Conservation (phyloP, 805 yeast genomes). For the Kodamaea leandrae region DNA sequence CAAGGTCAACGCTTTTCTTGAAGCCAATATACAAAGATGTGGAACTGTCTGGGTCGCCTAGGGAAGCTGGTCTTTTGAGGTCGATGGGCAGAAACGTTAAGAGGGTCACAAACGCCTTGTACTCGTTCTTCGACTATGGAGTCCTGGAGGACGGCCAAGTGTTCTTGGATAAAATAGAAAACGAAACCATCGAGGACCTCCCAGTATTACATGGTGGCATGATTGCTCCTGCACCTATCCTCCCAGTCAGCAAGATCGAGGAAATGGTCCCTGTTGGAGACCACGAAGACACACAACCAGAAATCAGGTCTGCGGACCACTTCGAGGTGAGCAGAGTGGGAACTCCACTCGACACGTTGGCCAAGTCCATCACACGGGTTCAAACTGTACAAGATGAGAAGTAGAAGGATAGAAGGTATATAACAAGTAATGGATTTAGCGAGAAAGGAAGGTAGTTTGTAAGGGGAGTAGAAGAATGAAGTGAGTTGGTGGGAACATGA, state of each 20-base stretch:
- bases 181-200: not conserved
- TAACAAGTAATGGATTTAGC: not conserved
- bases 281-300: too few species aligned
- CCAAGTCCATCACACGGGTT: constrained; percentile 10
- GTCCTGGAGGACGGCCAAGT: not conserved
- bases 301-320: not conserved
- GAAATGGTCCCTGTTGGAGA: too few species aligned
- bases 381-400: constrained; percentile 19
- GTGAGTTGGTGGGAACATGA: too few species aligned
- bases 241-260: too few species aligned
- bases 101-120: constrained; percentile 28
- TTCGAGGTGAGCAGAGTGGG: constrained; percentile 3
- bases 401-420: not conserved
- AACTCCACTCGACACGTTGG: not conserved
- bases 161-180: not conserved
- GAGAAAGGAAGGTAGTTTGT: too few species aligned
- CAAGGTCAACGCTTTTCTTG: constrained; percentile 71
- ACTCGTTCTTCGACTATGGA: constrained; percentile 41
- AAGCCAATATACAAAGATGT: constrained; percentile 48
- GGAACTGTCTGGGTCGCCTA: constrained; percentile 2
- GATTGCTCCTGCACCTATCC: too few species aligned
- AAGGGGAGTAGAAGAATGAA: too few species aligned
- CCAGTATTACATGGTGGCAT: not conserved
- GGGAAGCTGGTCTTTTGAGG: constrained; percentile 1
- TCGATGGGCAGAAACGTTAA: constrained; percentile 9